Conservation (phyloP, 2,329 filamentous ascomycete genomes). For the Penicillium olsonii region DNA sequence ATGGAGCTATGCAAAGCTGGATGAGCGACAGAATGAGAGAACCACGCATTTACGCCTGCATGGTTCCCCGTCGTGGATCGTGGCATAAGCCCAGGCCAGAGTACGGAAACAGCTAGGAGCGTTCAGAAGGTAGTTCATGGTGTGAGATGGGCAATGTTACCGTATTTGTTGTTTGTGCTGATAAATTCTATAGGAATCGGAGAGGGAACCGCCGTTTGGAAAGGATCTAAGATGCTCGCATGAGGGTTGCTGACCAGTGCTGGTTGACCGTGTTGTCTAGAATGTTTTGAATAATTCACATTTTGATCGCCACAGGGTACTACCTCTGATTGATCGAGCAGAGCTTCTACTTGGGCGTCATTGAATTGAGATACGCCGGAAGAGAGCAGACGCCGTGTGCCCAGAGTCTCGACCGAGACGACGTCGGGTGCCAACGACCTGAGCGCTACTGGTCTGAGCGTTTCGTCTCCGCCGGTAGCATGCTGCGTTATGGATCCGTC, state of each 20-base stretch:
- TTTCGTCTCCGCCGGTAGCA: no score
- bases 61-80: neutral
- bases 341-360: no score
- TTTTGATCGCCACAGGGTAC: neutral
- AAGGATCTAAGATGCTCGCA: slow-evolving; percentile 5
- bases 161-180: slow-evolving; percentile 6
- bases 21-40: slow-evolving; percentile 1
- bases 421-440: no score
- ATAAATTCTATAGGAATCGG: slow-evolving; percentile 2
- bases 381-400: no score
- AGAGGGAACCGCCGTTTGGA: slow-evolving; percentile 5
- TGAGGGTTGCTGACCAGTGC: neutral
- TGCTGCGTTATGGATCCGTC: neutral
- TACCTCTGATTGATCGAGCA: no score
- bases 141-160: neutral
- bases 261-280: neutral
- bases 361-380: no score
- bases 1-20: slow-evolving; percentile 12
- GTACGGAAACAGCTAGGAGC: slow-evolving; percentile 1
- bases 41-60: slow-evolving; percentile 6
- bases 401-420: no score
- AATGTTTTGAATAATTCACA: neutral
- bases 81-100: slow-evolving; percentile 13
- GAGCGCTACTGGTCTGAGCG: no score
- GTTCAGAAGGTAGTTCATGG: neutral